Evolutionary conservation across 305 asterid species (phyloP).

Genomic region (Fraxinus greggii): DNA sequence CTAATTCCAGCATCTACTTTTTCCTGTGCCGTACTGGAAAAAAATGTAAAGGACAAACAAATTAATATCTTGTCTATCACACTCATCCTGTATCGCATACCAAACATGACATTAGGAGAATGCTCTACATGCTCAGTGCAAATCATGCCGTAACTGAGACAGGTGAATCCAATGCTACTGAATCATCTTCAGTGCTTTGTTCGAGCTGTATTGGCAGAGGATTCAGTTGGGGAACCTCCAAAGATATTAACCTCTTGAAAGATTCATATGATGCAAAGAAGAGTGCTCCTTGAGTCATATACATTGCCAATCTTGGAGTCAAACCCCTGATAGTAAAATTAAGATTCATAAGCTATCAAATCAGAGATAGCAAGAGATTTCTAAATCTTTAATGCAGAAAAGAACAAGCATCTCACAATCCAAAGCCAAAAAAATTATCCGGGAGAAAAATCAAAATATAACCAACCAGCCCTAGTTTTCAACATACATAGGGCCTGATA

Average conservation of each 20-base stretch:
- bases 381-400: background rate
- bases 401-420: background rate
- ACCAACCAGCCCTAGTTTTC: background rate
- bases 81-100: background rate
- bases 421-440: background rate
- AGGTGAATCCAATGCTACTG: conserved; percentile 16
- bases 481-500: background rate
- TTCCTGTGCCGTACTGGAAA: background rate
- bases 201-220: conserved; percentile 23
- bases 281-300: conserved; percentile 88
- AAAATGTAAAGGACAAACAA: background rate
- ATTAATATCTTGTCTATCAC: background rate
- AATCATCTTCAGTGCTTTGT: conserved; percentile 26
- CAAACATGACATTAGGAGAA: background rate
- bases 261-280: conserved; percentile 92
- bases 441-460: background rate
- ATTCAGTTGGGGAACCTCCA: conserved; percentile 32
- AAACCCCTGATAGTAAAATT: conserved; percentile 62
- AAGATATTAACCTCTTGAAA: conserved; percentile 56
- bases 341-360: background rate
- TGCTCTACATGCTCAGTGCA: background rate
- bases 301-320: conserved; percentile 85
- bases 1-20: background rate
- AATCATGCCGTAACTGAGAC: conserved; percentile 24
- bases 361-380: background rate